A percentile compares a stretch with the other conserved stretches of the same genome.
Evolutionary conservation across 106 monocot genomes (phyloP).

Genomic region (Dendrobium huoshanense): DNA sequence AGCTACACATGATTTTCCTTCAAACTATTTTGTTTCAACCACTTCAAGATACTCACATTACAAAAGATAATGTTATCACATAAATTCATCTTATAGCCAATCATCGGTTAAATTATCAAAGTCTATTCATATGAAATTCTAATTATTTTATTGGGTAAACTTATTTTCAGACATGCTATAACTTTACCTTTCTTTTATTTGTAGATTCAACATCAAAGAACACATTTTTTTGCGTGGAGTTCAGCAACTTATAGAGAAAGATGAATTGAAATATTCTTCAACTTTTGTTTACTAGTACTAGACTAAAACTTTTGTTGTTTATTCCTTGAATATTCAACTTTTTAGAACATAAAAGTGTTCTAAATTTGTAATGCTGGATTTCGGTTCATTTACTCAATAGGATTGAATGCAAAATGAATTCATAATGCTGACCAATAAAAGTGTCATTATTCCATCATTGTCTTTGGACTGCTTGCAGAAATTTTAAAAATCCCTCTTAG

Average conservation of each 20-base stretch:
- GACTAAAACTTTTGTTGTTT: neutral
- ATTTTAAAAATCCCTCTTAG: neutral
- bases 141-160: neutral
- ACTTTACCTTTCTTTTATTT: neutral
- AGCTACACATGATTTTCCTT: no score
- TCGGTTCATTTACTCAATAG: no score
- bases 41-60: slow-evolving; percentile 45
- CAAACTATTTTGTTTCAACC: no score
- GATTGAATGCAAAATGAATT: no score
- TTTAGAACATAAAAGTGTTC: no score
- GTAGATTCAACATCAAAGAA: slow-evolving; percentile 83
- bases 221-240: slow-evolving; percentile 81
- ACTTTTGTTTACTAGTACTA: neutral
- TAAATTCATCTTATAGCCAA: slow-evolving; percentile 96
- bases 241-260: slow-evolving; percentile 87
- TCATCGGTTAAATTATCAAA: slow-evolving; percentile 89
- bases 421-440: no score
- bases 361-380: no score
- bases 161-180: slow-evolving; percentile 1
- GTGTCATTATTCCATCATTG: no score
- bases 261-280: slow-evolving; percentile 91
- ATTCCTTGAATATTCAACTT: neutral
- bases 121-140: slow-evolving; percentile 15
- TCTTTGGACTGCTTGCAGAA: neutral
- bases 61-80: slow-evolving; percentile 90